Percentiles rank a stretch among this genome's conserved stretches.
phyloP scores from a whole-genome alignment of 164 flowering plant genomes.

The Magnolia officinalis region DNA sequence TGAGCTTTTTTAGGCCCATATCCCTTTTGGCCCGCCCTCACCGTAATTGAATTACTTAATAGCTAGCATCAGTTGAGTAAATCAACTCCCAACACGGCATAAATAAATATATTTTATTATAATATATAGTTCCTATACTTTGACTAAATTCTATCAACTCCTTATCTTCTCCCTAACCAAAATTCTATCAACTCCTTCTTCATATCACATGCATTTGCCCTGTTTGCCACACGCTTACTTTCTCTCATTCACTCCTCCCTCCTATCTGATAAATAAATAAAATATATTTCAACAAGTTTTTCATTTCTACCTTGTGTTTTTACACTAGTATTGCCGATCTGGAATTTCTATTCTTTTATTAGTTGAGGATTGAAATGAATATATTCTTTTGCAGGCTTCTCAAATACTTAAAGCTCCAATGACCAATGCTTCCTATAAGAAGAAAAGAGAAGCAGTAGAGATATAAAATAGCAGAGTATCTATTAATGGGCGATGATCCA shows the following conservation, averaged over 20 bases:
- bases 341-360: background rate
- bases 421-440: background rate
- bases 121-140: background rate
- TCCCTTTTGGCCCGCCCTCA: too few species aligned
- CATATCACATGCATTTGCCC: slow-evolving; percentile 28
- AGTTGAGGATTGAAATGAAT: background rate
- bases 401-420: slow-evolving; percentile 10
- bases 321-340: too few species aligned
- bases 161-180: slow-evolving; percentile 38
- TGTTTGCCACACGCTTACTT: background rate
- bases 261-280: background rate
- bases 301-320: too few species aligned
- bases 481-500: background rate
- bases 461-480: background rate
- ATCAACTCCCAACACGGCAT: too few species aligned
- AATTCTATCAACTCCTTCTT: slow-evolving; percentile 27
- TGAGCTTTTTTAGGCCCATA: too few species aligned
- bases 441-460: background rate
- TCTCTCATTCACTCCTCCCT: background rate
- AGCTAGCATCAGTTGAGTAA: too few species aligned
- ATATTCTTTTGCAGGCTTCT: slow-evolving; percentile 9
- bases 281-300: too few species aligned
- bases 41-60: too few species aligned
- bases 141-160: slow-evolving; percentile 16
- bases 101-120: too few species aligned